Percentiles rank a stretch among this genome's conserved stretches.
phyloP scores from a whole-genome alignment of 2,329 filamentous ascomycete genomes.

The Lachnellula occidentalis region DNA sequence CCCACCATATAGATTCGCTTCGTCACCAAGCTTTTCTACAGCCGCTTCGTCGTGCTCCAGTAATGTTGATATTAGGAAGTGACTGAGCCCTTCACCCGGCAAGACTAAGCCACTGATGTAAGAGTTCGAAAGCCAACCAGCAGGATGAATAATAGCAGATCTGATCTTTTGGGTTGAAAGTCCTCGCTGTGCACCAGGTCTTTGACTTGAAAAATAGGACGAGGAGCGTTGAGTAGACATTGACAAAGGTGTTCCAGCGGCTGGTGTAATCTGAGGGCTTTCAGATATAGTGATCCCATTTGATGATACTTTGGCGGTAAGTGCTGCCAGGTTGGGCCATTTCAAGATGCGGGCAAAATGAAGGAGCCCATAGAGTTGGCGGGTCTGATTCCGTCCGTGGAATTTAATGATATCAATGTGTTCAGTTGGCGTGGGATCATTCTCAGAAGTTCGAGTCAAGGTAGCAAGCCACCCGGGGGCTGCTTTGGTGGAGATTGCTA shows the following conservation, averaged over 20 bases:
- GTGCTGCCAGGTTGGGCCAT: constrained; percentile 54
- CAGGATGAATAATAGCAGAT: constrained; percentile 51
- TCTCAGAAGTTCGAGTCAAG: constrained; percentile 41
- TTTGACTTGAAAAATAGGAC: constrained; percentile 29
- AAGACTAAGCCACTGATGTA: constrained; percentile 61
- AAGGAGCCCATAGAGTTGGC: constrained; percentile 55
- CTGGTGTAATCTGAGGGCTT: constrained; percentile 21
- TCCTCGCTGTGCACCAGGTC: constrained; percentile 20
- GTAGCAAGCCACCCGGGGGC: constrained; percentile 49
- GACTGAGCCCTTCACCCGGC: constrained; percentile 56
- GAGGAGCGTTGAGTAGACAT: constrained; percentile 24
- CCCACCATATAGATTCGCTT: constrained; percentile 58
- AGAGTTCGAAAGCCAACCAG: constrained; percentile 63
- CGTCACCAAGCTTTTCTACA: constrained; percentile 51
- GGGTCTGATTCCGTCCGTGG: constrained; percentile 43
- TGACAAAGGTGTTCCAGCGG: constrained; percentile 26
- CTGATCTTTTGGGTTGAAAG: constrained; percentile 37
- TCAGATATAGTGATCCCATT: constrained; percentile 27
- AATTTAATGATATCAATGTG: constrained; percentile 34
- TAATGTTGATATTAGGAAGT: constrained; percentile 61
- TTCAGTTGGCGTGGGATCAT: constrained; percentile 38
- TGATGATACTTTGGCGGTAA: constrained; percentile 27
- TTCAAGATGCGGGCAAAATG: constrained; percentile 58
- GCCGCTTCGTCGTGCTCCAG: constrained; percentile 59
- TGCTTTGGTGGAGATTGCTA: constrained; percentile 27